Base-by-base conservation (phyloP, 352 stramenopile genomes). In the Globisporangium mamillatum region DNA sequence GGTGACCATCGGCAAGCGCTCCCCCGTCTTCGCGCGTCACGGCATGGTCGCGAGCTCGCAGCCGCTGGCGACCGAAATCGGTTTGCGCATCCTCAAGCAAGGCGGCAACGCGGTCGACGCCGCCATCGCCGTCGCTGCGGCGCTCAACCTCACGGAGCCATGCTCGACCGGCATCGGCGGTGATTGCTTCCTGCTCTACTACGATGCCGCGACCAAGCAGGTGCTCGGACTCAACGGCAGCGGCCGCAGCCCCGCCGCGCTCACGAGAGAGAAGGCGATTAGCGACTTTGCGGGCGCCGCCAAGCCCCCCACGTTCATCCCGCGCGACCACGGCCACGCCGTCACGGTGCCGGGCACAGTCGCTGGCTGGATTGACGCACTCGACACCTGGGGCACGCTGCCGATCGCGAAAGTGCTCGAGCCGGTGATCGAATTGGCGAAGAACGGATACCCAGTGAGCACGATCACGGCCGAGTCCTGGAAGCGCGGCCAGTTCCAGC, bases 131-230 rank as follows among this genome's bases (percentile, higher is more conserved):
- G 66, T 91, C 44, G 82, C 84, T 24, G 79, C 82, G 29, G 72
- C 80, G 48, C 72, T 89, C 60, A 81, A 79, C 67, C 74, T 92
- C 50, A 90, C 84, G 53, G 84, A 94, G 60, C 86, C 82, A 8
- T 89, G 82, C 75, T 92, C 82, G 18, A 97, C 88, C 2, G 87
- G 88, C 60, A 91, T 93, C 54, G 92, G 79, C 34, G 92, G 92
- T 34, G 97, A 99, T 82, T 98, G 94, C 80, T 99, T 99, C 76
- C 78, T 97, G 70, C 88, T 99, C 34, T 98, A 93, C 78, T 99
- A 96, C 72, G 85, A 98, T 72, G 87, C 89, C 22, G 72, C 76
- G 22, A 93, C 73, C 12, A 90, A 90, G 63, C 75, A 89, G 46
- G 94, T 99, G 27, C 77, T 73, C 16, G 89, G 82, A 1, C 79